Conservation (phyloP, 495 filamentous ascomycete species). For the Thozetella sp. region DNA sequence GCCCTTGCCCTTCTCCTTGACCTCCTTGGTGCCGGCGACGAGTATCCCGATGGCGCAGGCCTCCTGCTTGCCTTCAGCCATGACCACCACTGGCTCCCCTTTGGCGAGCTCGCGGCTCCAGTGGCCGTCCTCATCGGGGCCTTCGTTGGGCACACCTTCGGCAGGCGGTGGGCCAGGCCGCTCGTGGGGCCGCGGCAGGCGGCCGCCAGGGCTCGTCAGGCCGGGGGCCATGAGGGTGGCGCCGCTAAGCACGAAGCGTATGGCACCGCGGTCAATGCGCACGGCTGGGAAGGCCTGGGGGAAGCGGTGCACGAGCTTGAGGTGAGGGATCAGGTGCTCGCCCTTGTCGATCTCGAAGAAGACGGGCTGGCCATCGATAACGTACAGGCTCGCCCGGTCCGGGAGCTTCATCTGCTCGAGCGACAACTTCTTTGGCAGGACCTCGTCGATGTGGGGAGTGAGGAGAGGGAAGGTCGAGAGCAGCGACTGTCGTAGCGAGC, state of each 20-base stretch:
- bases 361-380: conserved; percentile 71
- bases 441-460: conserved; percentile 87
- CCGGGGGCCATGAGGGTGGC: conserved; percentile 96
- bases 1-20: conserved; percentile 90
- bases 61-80: conserved; percentile 91
- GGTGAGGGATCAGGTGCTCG: conserved; percentile 73
- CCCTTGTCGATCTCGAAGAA: conserved; percentile 93
- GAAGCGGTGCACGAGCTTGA: conserved; percentile 74
- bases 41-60: conserved; percentile 86
- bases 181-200: conserved; percentile 58
- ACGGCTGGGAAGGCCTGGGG: conserved; percentile 65
- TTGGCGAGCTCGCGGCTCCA: conserved; percentile 65
- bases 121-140: conserved; percentile 43
- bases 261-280: conserved; percentile 89
- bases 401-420: conserved; percentile 92
- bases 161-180: conserved; percentile 11
- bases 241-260: conserved; percentile 92
- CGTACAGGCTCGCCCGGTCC: conserved; percentile 84
- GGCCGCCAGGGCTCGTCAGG: conserved; percentile 77
- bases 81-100: conserved; percentile 82
- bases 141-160: conserved; percentile 46
- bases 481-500: conserved; percentile 78
- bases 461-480: conserved; percentile 84
- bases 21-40: conserved; percentile 87
- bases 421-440: conserved; percentile 94